These are phyloP conservation scores for Aureobasidium sp. DNA, from an alignment of 2,329 filamentous ascomycete species.

Conservation along the genomic window DNA sequence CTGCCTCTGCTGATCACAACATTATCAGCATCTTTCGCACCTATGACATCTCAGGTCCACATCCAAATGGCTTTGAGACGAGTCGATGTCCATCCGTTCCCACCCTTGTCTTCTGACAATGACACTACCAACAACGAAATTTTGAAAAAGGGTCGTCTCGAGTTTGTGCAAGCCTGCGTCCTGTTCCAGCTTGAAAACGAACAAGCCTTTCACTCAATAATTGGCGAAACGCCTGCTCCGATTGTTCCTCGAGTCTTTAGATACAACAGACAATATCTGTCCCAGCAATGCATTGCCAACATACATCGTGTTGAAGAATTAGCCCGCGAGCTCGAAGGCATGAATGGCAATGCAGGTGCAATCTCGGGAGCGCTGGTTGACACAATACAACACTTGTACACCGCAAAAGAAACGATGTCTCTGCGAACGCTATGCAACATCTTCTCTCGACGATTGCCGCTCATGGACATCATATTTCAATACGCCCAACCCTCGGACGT, in stretches of 20 bases:
- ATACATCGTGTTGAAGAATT: constrained; percentile 66
- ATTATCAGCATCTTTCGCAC: constrained; percentile 47
- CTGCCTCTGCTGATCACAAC: constrained; percentile 54
- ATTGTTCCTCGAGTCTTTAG: constrained; percentile 65
- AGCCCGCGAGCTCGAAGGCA: constrained; percentile 74
- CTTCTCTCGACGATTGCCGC: constrained; percentile 62
- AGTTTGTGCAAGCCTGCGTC: constrained; percentile 87
- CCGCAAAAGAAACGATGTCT: constrained; percentile 70
- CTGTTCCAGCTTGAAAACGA: constrained; percentile 78
- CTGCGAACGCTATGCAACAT: constrained; percentile 65
- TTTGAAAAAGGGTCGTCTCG: constrained; percentile 60
- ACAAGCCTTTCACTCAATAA: constrained; percentile 65
- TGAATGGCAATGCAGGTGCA: constrained; percentile 85
- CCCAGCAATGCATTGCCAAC: constrained; percentile 69
- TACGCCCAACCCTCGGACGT: constrained; percentile 65
- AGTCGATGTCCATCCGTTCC: constrained; percentile 58
- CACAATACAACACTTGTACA: constrained; percentile 59
- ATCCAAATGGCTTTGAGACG: constrained; percentile 58
- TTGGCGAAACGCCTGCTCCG: constrained; percentile 78
- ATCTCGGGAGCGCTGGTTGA: constrained; percentile 60
- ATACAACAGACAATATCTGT: constrained; percentile 68
- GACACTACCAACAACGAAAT: constrained; percentile 45
- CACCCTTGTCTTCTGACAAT: constrained; percentile 51
- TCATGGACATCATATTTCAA: constrained; percentile 65
- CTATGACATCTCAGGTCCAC: constrained; percentile 53